Base-by-base conservation (phyloP, 768 basidiomycete species). In the button mushroom (Agaricus bisporus) region DNA sequence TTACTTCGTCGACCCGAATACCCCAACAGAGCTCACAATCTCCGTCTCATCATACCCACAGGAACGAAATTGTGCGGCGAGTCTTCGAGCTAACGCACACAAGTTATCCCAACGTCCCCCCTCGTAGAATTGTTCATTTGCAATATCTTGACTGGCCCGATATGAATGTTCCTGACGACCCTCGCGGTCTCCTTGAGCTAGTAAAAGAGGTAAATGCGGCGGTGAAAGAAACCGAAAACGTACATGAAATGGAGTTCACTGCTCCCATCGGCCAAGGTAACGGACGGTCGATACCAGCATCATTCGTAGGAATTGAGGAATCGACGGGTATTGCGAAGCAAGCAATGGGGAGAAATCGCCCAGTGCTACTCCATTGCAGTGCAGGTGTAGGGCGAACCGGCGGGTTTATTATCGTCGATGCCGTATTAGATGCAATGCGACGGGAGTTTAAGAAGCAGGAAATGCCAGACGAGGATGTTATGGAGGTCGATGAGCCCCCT, bases 71-170 rank as follows among this genome's bases (percentile, higher is more conserved):
- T 14, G 77, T 88, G 57, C 79, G 77, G 57, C 76, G 86, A 50
- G 76, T 78, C 9, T 91, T 98, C 62, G 74, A 81, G 47, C 75
- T 98, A 32, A 73, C 76, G 41, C 81, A 93, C 60, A 69, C 69
- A 1, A 74, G 72, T 26, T 81, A 85, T 58, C 86, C 88, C 0
- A 68, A 75, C 15, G 73, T 77, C 11, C 75, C 79, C 2, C 74
- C 85, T 2, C 75, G 91, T n/a, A 77, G 69, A 54, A 76, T 98
- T 14, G 77, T 86, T 0, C 95, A 98, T 62, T 70, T 98, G 48
- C 95, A 98, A 66, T 98, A 93, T 63, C 77, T 95, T 37, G 86
- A 88, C 37, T 98, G 95, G 95, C 92, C 95, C 2, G 95, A 98
- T 62, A 87, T 98, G 74, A 94, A 94, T 64, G 92, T 98, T 11